Conservation (phyloP, 1,284 basidiomycete species). For the Cryptococcus amylolentus region DNA sequence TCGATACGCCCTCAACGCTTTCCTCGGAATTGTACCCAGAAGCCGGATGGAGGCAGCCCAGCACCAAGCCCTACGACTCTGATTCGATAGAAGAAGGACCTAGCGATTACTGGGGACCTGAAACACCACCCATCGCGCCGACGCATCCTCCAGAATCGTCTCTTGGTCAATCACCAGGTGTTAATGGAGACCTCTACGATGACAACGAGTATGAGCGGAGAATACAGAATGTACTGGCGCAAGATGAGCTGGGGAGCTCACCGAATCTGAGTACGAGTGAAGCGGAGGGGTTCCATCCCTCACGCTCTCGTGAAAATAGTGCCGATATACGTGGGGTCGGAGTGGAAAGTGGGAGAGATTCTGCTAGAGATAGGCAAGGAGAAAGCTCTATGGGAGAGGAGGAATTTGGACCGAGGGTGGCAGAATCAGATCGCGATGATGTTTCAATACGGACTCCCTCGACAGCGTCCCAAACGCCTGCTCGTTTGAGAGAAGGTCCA, state of each 20-base stretch:
- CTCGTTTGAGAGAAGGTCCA: slow-evolving; percentile 3
- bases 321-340: too few species aligned
- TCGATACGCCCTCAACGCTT: slow-evolving; percentile 1
- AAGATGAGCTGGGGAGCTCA: not conserved
- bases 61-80: slow-evolving; percentile 4
- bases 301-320: not conserved
- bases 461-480: slow-evolving; percentile 42
- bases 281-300: not conserved
- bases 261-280: not conserved
- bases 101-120: slow-evolving; percentile 23
- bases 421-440: slow-evolving; percentile 36
- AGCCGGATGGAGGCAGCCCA: slow-evolving; percentile 8
- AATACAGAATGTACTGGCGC: slow-evolving; percentile 7
- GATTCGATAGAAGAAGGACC: slow-evolving; percentile 21
- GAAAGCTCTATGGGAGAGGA: slow-evolving; percentile 23
- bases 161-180: not conserved
- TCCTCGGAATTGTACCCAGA: slow-evolving; percentile 6
- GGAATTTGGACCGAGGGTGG: slow-evolving; percentile 41
- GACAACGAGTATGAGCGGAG: slow-evolving; percentile 14
- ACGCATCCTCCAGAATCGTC: not conserved
- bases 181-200: slow-evolving; percentile 1
- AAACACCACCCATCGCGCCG: not conserved
- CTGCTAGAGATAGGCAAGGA: not conserved
- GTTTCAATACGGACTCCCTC: slow-evolving; percentile 54
- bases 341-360: too few species aligned